Conservation (phyloP, 129 eudicot species). For the Sambucus nigra region DNA sequence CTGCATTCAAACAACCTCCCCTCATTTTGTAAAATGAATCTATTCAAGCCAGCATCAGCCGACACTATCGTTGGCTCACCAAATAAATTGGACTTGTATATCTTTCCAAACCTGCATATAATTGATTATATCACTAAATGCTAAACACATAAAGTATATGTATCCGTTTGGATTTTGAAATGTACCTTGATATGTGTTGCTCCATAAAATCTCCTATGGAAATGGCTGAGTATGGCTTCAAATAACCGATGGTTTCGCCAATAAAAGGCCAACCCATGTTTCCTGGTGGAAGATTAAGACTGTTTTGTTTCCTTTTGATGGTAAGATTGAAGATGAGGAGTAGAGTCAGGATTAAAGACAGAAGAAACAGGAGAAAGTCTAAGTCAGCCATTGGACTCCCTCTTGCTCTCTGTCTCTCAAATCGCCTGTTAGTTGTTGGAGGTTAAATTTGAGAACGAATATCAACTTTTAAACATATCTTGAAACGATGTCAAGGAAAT, state of each 20-base stretch:
- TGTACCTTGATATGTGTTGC: slow-evolving; percentile 68
- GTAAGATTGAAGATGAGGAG: slow-evolving; percentile 25
- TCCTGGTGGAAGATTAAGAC: slow-evolving; percentile 78
- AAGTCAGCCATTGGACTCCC: slow-evolving; percentile 40
- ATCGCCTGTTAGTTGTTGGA: neutral
- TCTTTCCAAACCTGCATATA: slow-evolving; percentile 70
- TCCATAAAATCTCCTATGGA: slow-evolving; percentile 89
- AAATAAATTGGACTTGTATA: slow-evolving; percentile 79
- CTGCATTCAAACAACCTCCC: slow-evolving; percentile 91
- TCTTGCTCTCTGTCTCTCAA: slow-evolving; percentile 7
- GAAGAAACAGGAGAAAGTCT: slow-evolving; percentile 46
- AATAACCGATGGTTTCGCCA: slow-evolving; percentile 88
- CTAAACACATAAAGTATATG: too few relatives aligned
- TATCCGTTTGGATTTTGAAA: neutral
- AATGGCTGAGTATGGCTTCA: slow-evolving; percentile 77
- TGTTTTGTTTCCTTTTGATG: slow-evolving; percentile 21
- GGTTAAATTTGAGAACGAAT: neutral
- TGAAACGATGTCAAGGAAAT: neutral
- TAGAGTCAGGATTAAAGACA: slow-evolving; percentile 26
- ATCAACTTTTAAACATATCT: too few relatives aligned
- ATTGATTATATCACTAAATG: slow-evolving; percentile 5
- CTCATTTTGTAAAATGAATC: slow-evolving; percentile 83
- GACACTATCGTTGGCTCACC: slow-evolving; percentile 92
- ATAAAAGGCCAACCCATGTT: slow-evolving; percentile 91
- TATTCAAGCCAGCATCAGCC: slow-evolving; percentile 81